Conservation (phyloP, 2,329 filamentous ascomycete species). For the Fusarium buxicola region DNA sequence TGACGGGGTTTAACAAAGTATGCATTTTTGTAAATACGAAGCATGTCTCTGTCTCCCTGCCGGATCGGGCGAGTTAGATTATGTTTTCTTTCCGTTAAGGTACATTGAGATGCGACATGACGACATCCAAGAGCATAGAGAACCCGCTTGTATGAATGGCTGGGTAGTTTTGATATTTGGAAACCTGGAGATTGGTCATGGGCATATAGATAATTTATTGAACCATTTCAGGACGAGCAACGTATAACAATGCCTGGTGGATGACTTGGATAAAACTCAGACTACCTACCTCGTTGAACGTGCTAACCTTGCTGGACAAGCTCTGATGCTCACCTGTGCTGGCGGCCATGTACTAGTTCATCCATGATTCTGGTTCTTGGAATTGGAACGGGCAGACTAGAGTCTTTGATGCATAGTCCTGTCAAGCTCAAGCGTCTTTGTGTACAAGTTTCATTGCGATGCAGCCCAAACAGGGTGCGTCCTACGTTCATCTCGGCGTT, state of each 20-base stretch:
- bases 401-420: background rate
- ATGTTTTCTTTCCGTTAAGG: conserved; percentile 10
- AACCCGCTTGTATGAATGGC: conserved; percentile 17
- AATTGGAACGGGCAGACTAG: too few species aligned
- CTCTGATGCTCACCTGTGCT: too few species aligned
- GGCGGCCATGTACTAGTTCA: too few species aligned
- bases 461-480: conserved; percentile 10
- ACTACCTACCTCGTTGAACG: too few species aligned
- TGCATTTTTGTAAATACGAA: conserved; percentile 34
- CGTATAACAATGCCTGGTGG: background rate
- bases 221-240: conserved; percentile 6
- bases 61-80: conserved; percentile 23
- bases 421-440: background rate
- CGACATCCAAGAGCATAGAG: conserved; percentile 25
- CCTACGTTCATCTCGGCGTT: conserved; percentile 18
- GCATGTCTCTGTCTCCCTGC: conserved; percentile 30
- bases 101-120: conserved; percentile 37
- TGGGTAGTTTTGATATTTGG: conserved; percentile 25
- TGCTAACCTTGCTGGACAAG: too few species aligned
- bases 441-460: conserved; percentile 10
- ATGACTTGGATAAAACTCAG: too few species aligned
- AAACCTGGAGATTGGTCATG: conserved; percentile 29
- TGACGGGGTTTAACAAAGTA: conserved; percentile 17
- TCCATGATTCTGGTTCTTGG: too few species aligned
- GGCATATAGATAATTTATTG: conserved; percentile 35